A percentile compares a stretch with the other conserved stretches of the same genome.
phyloP scores from a whole-genome alignment of 2,329 filamentous ascomycete genomes.

The Aspergillus tubingensis region DNA sequence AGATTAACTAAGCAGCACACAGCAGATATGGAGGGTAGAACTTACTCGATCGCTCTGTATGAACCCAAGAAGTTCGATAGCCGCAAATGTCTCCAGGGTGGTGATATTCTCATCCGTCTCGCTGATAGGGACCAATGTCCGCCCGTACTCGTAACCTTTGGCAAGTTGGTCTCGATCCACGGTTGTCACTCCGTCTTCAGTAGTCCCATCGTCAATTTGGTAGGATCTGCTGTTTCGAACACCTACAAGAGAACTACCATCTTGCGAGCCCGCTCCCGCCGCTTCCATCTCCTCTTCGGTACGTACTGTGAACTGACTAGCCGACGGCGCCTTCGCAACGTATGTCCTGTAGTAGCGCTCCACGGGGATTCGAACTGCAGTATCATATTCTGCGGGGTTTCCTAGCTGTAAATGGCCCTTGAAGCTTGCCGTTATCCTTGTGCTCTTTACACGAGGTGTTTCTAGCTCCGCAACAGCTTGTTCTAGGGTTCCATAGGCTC shows the following conservation, averaged over 20 bases:
- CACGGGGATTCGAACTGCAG: constrained; percentile 78
- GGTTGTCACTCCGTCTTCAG: constrained; percentile 76
- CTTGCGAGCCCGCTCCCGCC: constrained; percentile 42
- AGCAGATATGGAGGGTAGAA: constrained; percentile 1
- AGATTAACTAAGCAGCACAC: constrained; percentile 7
- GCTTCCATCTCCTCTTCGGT: constrained; percentile 51
- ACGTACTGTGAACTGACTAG: constrained; percentile 71
- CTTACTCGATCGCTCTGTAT: constrained; percentile 69
- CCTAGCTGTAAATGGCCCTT: constrained; percentile 80
- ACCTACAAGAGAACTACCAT: constrained; percentile 56
- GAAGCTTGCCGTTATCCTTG: constrained; percentile 75
- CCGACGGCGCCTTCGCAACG: constrained; percentile 70
- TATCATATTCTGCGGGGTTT: constrained; percentile 69
- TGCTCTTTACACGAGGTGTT: constrained; percentile 72
- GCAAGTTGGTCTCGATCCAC: constrained; percentile 80
- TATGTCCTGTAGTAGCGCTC: constrained; percentile 90
- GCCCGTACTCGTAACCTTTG: constrained; percentile 92
- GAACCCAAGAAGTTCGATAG: constrained; percentile 84
- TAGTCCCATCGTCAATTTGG: constrained; percentile 72
- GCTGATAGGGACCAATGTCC: constrained; percentile 86
- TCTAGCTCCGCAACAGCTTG: constrained; percentile 81
- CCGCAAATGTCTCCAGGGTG: constrained; percentile 74
- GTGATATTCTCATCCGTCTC: constrained; percentile 85
- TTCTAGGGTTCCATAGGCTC: constrained; percentile 77
- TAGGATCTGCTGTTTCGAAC: constrained; percentile 82